Evolutionary conservation across 78 protist genomes (phyloP).

Genomic region (Pigoraptor vietnamica): DNA sequence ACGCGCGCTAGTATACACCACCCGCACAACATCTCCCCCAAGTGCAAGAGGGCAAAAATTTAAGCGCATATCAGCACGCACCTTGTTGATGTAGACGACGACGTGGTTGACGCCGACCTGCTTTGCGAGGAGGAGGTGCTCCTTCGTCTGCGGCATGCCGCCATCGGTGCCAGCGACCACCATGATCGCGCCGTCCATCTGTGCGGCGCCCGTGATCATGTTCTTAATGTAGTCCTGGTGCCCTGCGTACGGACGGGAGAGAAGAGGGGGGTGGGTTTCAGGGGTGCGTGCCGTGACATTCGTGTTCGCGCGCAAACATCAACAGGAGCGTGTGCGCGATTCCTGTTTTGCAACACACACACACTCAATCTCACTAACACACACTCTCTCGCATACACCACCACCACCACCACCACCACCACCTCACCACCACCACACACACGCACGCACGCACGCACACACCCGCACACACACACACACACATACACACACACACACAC

Average conservation of each 20-base stretch:
- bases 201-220: slow-evolving; percentile 92
- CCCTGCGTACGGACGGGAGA: slow-evolving; percentile 8
- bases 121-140: slow-evolving; percentile 86
- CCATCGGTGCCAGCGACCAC: slow-evolving; percentile 87
- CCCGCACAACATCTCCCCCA: neutral
- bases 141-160: slow-evolving; percentile 94
- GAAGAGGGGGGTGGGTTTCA: too few species aligned
- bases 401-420: too few species aligned
- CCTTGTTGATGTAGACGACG: slow-evolving; percentile 91
- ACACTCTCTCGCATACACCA: too few species aligned
- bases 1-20: too few species aligned
- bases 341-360: neutral
- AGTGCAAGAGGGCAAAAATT: neutral
- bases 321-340: too few species aligned
- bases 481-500: too few species aligned
- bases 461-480: too few species aligned
- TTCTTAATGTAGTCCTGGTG: slow-evolving; percentile 95
- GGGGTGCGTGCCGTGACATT: too few species aligned
- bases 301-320: too few species aligned
- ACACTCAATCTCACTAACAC: neutral
- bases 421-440: too few species aligned
- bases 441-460: too few species aligned
- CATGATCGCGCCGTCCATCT: slow-evolving; percentile 94
- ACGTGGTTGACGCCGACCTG: slow-evolving; percentile 80
- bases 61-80: slow-evolving; percentile 38